These are phyloP conservation scores for Fragilariopsis cylindrus DNA, from an alignment of 108 stramenopile genomes.

Conservation along the genomic window DNA sequence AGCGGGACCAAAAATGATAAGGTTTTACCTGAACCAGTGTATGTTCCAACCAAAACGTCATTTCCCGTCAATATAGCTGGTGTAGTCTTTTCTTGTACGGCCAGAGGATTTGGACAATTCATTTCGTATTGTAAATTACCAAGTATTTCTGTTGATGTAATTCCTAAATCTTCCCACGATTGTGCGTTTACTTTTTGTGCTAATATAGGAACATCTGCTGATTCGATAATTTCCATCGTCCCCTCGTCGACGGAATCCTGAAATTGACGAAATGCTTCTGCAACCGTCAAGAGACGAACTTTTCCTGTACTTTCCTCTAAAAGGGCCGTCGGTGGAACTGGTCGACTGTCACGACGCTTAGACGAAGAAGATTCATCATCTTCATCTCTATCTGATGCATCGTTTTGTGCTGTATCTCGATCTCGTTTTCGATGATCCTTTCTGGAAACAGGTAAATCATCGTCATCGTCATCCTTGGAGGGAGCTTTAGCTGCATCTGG, in stretches of 20 bases:
- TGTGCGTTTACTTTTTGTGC: background rate
- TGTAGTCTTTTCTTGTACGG: constrained; percentile 72
- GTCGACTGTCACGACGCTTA: constrained; percentile 4
- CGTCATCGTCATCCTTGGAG: background rate
- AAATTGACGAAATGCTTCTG: constrained; percentile 60
- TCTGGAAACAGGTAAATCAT: background rate
- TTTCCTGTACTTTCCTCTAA: constrained; percentile 62
- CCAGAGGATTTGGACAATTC: constrained; percentile 60
- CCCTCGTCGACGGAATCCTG: constrained; percentile 34
- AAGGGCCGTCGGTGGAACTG: constrained; percentile 26
- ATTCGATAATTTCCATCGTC: constrained; percentile 19
- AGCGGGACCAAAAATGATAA: constrained; percentile 79
- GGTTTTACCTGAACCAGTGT: constrained; percentile 88
- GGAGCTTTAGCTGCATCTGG: constrained; percentile 12
- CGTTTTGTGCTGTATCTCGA: constrained; percentile 5
- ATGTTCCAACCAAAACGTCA: constrained; percentile 80
- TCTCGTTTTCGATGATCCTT: background rate
- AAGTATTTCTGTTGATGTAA: constrained; percentile 52
- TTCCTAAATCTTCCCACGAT: constrained; percentile 72
- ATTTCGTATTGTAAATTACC: constrained; percentile 59
- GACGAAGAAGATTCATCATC: background rate
- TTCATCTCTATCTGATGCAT: background rate
- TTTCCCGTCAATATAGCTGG: constrained; percentile 61
- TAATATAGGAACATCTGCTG: constrained; percentile 27
- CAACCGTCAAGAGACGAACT: constrained; percentile 58